A percentile compares a stretch with the other conserved stretches of the same genome.
Evolutionary conservation across 1,139 yeast species (phyloP).

Genomic region (Saccharomyces hybrid): DNA sequence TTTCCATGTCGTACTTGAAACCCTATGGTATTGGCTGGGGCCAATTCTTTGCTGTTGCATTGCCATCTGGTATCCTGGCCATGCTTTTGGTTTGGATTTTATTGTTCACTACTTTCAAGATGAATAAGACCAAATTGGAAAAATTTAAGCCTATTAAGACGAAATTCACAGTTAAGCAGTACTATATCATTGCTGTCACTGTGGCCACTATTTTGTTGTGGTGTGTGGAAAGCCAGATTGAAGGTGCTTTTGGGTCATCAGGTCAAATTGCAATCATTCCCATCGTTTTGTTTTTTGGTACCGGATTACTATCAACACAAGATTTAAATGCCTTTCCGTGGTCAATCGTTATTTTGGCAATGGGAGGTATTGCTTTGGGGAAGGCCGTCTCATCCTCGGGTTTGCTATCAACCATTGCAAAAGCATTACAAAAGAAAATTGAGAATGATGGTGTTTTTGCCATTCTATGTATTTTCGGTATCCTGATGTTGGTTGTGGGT

Average conservation of each 20-base stretch:
- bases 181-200: conserved; percentile 48
- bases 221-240: conserved; percentile 59
- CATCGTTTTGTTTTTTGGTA: conserved; percentile 58
- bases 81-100: conserved; percentile 54
- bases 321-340: conserved; percentile 70
- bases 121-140: conserved; percentile 35
- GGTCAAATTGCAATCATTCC: conserved; percentile 67
- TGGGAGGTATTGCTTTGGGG: conserved; percentile 75
- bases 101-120: conserved; percentile 48
- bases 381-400: conserved; percentile 70
- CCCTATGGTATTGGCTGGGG: conserved; percentile 68
- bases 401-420: conserved; percentile 55
- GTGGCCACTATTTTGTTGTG: conserved; percentile 56
- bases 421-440: conserved; percentile 47
- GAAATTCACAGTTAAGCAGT: conserved; percentile 52
- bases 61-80: conserved; percentile 54
- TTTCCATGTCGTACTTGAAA: conserved; percentile 60
- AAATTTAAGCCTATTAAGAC: conserved; percentile 54
- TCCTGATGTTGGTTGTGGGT: conserved; percentile 57
- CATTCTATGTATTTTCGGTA: conserved; percentile 57
- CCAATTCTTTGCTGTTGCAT: conserved; percentile 62
- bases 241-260: conserved; percentile 56
- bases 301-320: conserved; percentile 55
- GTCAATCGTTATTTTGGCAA: conserved; percentile 67
- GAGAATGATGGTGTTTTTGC: conserved; percentile 52